Evolutionary conservation across 148 eudicot genomes (phyloP).

Genomic region (Nyssa sinensis): DNA sequence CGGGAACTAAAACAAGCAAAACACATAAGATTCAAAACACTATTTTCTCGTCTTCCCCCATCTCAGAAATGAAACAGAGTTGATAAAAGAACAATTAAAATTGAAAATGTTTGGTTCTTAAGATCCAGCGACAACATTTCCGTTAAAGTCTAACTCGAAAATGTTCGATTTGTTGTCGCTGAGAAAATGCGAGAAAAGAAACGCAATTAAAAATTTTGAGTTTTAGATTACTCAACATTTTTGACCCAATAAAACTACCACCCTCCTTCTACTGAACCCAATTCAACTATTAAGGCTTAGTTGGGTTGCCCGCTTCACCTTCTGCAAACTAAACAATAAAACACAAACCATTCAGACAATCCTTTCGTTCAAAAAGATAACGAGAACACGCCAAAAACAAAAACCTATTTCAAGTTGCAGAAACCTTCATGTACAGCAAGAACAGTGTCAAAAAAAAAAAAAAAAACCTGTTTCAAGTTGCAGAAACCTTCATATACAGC

Average conservation of each 20-base stretch:
- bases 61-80: not conserved
- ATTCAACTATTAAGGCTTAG: not conserved
- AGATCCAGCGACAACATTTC: not conserved
- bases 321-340: not conserved
- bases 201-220: not conserved
- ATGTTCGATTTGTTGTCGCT: not conserved
- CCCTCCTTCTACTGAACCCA: not conserved
- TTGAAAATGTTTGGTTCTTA: not conserved
- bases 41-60: not conserved
- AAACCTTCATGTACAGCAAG: constrained; percentile 70
- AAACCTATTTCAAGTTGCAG: constrained; percentile 79
- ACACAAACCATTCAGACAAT: not conserved
- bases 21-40: not conserved
- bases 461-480: constrained; percentile 68
- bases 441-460: constrained; percentile 10
- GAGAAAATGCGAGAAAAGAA: not conserved
- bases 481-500: constrained; percentile 82
- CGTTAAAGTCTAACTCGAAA: not conserved
- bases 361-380: constrained; percentile 41
- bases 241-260: no score
- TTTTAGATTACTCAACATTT: no score
- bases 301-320: not conserved
- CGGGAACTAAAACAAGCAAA: not conserved
- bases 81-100: not conserved
- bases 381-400: not conserved